These are phyloP conservation scores for Geoglossum glabrum DNA, from an alignment of 495 filamentous ascomycete species.

Conservation along the genomic window DNA sequence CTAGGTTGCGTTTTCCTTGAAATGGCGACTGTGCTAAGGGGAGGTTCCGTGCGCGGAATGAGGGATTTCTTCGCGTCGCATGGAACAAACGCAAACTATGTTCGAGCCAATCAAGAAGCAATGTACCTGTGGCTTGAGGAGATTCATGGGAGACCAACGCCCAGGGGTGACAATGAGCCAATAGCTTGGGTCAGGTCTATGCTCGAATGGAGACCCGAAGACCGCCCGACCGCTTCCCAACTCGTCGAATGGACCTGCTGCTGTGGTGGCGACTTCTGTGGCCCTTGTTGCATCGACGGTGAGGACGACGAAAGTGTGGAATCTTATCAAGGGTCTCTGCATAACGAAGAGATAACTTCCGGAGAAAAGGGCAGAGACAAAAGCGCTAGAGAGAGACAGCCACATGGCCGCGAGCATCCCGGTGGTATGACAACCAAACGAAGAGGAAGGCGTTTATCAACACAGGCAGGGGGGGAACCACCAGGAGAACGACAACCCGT, in stretches of 20 bases:
- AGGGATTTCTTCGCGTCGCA: neutral
- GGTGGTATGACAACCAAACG: neutral
- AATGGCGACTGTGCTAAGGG: neutral
- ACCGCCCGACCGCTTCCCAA: neutral
- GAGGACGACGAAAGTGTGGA: neutral
- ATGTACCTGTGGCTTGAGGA: neutral
- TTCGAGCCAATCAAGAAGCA: neutral
- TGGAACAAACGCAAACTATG: neutral
- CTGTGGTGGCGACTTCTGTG: neutral
- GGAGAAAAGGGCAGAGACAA: neutral
- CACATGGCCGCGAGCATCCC: neutral
- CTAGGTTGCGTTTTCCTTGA: slow-evolving; percentile 1
- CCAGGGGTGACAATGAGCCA: neutral
- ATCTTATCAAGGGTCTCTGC: neutral
- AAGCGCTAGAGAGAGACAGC: neutral
- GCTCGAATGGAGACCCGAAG: neutral
- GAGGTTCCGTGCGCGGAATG: neutral
- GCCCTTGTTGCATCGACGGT: neutral
- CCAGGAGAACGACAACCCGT: no score
- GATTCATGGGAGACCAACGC: neutral
- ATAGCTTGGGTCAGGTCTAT: neutral
- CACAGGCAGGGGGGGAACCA: no score
- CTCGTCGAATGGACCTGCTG: neutral
- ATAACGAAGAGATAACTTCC: neutral
- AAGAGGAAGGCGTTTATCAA: no score